Evolutionary conservation across 306 rosid genomes (phyloP), one percentile per base, ranked within the genome.

Genomic region (Trifolium pratense): DNA sequence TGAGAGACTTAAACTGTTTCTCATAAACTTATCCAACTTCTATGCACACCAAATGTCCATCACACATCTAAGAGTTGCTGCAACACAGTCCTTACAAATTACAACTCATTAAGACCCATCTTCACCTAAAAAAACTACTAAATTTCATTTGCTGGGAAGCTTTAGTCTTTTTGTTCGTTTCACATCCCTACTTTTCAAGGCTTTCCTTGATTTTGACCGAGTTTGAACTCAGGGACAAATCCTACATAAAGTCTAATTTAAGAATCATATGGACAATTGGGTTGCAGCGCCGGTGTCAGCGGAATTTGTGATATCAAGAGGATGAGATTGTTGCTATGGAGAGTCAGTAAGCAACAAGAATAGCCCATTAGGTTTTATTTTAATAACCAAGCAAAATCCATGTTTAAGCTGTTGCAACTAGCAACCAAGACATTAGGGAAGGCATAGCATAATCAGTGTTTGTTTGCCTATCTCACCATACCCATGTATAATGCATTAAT

Each of bases 321-420:
- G 9, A 40, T 26, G 16, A 16, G 25, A 58, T 67, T 1, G n/a
- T 66, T 55, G 16, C 37, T 48, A 39, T 36, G 67, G 18, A 17
- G 49, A 75, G 59, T 29, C 16, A 8, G 51, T 20, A 58, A 21
- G 63, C 68, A 58, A 32, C 75, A 57, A 46, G 32, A 46, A 66
- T 40, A 56, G 68, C 48, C 18, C 32, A 26, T 11, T 53, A 40
- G 16, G 14, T 66, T 55, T 66, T 2, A 48, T n/a, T 49, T 77
- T 59, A 34, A 69, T 7, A 15, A 58, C 64, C 0, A 4, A 34
- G 37, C 58, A 46, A 68, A 46, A 48, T 48, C 11, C 39, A 23
- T 26, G 62, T 26, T 46, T 17, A 59, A 59, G 37, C 70, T 60
- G 17, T 77, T 59, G 32, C 68, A 42, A 67, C 32, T 29, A 4